Evolutionary conservation across 305 asterid genomes (phyloP).

Genomic region (Withania somnifera): DNA sequence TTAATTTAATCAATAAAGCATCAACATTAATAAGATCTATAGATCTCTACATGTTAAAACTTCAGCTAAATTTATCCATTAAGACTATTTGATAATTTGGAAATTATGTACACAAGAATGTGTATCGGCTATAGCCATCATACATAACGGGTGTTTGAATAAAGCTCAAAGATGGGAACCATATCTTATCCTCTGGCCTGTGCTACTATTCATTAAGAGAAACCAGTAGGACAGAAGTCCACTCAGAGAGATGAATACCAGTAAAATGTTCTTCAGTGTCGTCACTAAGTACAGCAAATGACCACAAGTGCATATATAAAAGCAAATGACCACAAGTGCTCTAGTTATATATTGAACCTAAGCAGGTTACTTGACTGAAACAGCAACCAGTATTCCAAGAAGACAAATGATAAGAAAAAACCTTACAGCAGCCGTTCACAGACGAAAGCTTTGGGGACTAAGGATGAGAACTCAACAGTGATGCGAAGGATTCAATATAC

Average conservation of each 20-base stretch:
- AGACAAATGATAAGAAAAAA: background rate
- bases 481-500: slow-evolving; percentile 55
- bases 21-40: background rate
- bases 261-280: background rate
- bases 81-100: background rate
- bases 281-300: background rate
- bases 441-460: slow-evolving; percentile 1
- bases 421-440: background rate
- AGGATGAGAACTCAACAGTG: slow-evolving; percentile 38
- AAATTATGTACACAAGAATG: background rate
- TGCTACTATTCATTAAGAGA: background rate
- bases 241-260: background rate
- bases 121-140: too few relatives aligned
- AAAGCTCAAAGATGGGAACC: background rate
- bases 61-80: background rate
- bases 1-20: background rate
- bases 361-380: background rate
- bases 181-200: background rate
- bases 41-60: background rate
- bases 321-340: background rate
- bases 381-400: background rate
- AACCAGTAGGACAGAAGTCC: background rate
- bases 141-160: background rate
- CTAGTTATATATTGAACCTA: background rate
- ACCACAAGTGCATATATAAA: background rate